A percentile compares a stretch with the other conserved stretches of the same genome.
Evolutionary conservation across 2,329 filamentous ascomycete genomes (phyloP).

Genomic region (Penicillium thymicola): DNA sequence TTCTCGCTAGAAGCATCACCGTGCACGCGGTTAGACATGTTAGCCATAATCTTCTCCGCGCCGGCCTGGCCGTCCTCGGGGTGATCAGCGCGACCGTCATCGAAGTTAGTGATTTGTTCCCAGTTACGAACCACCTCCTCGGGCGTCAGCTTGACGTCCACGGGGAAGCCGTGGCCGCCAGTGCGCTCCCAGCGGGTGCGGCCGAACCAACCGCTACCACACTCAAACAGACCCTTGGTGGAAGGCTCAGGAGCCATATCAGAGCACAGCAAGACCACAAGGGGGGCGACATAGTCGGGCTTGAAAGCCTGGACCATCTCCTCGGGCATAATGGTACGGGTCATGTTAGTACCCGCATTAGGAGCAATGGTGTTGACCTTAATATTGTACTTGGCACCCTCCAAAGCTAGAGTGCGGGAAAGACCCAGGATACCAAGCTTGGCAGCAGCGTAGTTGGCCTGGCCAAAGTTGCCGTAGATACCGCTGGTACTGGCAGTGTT

Average conservation of each 20-base stretch:
- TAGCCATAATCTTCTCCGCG: slow-evolving; percentile 75
- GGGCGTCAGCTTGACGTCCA: slow-evolving; percentile 77
- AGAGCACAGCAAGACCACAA: slow-evolving; percentile 80
- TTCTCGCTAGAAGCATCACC: slow-evolving; percentile 52
- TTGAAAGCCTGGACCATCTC: slow-evolving; percentile 99
- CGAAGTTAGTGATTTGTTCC: slow-evolving; percentile 79
- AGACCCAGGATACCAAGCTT: slow-evolving; percentile 94
- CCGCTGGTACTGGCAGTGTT: slow-evolving; percentile 97
- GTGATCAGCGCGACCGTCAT: slow-evolving; percentile 81
- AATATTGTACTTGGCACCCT: slow-evolving; percentile 97
- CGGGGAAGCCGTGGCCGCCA: slow-evolving; percentile 84
- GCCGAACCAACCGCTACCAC: slow-evolving; percentile 89
- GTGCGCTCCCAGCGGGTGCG: slow-evolving; percentile 92
- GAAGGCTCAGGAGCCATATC: slow-evolving; percentile 81
- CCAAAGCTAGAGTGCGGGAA: slow-evolving; percentile 85
- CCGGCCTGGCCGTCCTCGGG: slow-evolving; percentile 75
- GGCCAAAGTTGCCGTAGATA: slow-evolving; percentile 98
- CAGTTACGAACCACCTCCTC: slow-evolving; percentile 77
- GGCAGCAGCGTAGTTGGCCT: slow-evolving; percentile 93
- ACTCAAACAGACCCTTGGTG: slow-evolving; percentile 88
- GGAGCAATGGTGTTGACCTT: slow-evolving; percentile 97
- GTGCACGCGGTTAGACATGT: slow-evolving; percentile 71
- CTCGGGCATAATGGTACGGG: slow-evolving; percentile 86
- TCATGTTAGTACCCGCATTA: slow-evolving; percentile 95
- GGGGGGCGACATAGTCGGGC: slow-evolving; percentile 93